Percentiles rank a stretch among this genome's conserved stretches.
phyloP scores from a whole-genome alignment of 2,329 filamentous ascomycete species.

The Alternaria longipes region DNA sequence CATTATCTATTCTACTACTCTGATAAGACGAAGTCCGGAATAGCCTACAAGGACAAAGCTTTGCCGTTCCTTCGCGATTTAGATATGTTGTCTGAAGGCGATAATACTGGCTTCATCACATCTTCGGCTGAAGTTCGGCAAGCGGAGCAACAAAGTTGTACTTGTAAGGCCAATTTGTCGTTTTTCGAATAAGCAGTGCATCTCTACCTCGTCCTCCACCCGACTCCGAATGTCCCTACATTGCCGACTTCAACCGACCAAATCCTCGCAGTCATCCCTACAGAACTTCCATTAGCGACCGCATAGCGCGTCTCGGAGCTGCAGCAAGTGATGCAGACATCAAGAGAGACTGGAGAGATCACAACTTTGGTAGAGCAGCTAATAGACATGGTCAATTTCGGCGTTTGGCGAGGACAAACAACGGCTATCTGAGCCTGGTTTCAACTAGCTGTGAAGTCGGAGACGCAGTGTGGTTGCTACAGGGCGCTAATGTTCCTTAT shows the following conservation, averaged over 20 bases:
- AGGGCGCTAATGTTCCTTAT: not conserved
- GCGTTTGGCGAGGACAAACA: not conserved
- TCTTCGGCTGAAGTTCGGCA: not conserved
- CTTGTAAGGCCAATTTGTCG: not conserved
- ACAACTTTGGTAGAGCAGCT: not conserved
- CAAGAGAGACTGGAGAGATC: not conserved
- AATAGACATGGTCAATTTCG: not conserved
- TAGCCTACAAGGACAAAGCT: not conserved
- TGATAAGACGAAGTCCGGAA: not conserved
- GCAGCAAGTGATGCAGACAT: not conserved
- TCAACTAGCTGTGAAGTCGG: not conserved
- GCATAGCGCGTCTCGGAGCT: not conserved
- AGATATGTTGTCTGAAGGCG: not conserved
- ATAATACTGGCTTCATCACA: not conserved
- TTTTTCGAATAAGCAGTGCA: not conserved
- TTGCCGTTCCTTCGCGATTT: not conserved
- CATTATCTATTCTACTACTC: constrained; percentile 1
- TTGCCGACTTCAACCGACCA: not conserved
- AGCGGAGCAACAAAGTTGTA: constrained; percentile 1
- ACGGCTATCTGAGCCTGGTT: constrained; percentile 4
- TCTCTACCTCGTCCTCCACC: not conserved
- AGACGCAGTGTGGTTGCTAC: not conserved
- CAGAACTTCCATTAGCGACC: not conserved
- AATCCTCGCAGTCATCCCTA: not conserved
- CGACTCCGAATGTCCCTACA: not conserved